Evolutionary conservation across 2,329 filamentous ascomycete genomes (phyloP).

Genomic region (Madurella fahalii): DNA sequence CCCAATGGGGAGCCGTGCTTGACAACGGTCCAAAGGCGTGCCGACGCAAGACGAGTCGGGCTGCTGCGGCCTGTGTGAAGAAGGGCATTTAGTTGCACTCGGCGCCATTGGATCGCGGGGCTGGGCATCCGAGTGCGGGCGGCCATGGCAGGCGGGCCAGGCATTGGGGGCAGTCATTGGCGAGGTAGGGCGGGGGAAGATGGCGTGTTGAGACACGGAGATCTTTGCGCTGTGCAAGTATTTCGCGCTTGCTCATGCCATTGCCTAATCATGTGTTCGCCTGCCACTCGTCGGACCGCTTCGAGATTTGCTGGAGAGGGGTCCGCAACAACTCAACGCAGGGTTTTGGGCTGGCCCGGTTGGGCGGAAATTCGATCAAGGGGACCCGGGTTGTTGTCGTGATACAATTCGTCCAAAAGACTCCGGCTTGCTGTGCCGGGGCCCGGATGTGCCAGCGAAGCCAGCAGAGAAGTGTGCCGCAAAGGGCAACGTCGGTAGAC

Average conservation of each 20-base stretch:
- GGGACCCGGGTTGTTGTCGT: conserved; percentile 16
- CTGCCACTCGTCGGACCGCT: conserved; percentile 22
- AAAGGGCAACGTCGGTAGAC: too few species aligned
- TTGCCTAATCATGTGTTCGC: conserved; percentile 25
- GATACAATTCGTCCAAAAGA: conserved; percentile 21
- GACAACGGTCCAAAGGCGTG: conserved; percentile 6
- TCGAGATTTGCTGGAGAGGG: conserved; percentile 10
- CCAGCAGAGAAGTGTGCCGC: background rate
- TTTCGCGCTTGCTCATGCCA: conserved; percentile 20
- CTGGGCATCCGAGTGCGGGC: conserved; percentile 2
- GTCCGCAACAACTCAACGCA: conserved; percentile 8
- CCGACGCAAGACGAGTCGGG: conserved; percentile 3
- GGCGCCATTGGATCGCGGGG: conserved; percentile 8
- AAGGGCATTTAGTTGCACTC: background rate
- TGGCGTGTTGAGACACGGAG: conserved; percentile 12
- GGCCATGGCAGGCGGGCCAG: conserved; percentile 7
- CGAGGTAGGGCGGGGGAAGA: conserved; percentile 8
- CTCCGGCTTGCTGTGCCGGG: background rate
- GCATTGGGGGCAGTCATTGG: conserved; percentile 14
- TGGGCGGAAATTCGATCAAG: conserved; percentile 18
- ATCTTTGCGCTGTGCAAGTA: conserved; percentile 16
- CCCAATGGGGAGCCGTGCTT: background rate
- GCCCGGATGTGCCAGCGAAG: background rate
- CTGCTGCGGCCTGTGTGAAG: conserved; percentile 8
- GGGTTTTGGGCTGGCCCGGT: conserved; percentile 18